Evolutionary conservation across 345 rosid genomes (phyloP).

Genomic region (Eucalyptus coolabah): DNA sequence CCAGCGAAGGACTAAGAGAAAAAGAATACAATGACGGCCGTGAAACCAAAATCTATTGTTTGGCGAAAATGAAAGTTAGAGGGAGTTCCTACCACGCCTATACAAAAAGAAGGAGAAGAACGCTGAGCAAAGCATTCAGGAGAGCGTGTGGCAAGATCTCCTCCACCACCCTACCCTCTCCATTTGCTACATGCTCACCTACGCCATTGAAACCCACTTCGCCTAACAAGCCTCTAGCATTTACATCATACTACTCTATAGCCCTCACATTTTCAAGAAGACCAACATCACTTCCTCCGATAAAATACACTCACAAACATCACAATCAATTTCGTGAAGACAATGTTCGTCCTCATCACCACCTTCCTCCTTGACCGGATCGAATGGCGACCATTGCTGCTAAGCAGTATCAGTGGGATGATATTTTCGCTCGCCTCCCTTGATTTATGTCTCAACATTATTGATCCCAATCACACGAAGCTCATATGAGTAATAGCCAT

Average conservation of each 20-base stretch:
- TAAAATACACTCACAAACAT: conserved; percentile 46
- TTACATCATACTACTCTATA: conserved; percentile 62
- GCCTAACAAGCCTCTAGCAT: conserved; percentile 71
- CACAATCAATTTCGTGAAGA: conserved; percentile 60
- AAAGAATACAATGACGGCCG: not conserved
- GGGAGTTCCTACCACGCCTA: not conserved
- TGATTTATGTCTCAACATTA: conserved; percentile 21
- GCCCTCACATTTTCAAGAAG: conserved; percentile 55
- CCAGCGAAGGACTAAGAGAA: too few relatives aligned
- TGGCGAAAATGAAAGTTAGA: not conserved
- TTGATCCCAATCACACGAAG: conserved; percentile 25
- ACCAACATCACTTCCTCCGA: conserved; percentile 40
- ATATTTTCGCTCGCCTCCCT: conserved; percentile 24
- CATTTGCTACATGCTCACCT: conserved; percentile 47
- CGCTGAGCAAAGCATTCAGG: conserved; percentile 13
- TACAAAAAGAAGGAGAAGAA: not conserved
- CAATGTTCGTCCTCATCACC: not conserved
- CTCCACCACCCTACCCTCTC: conserved; percentile 38
- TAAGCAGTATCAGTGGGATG: conserved; percentile 59
- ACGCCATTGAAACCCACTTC: conserved; percentile 49
- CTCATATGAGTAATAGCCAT: conserved; percentile 53
- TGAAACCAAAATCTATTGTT: not conserved
- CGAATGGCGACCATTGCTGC: conserved; percentile 57
- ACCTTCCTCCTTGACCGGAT: conserved; percentile 47
- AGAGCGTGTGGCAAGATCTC: conserved; percentile 61